A percentile compares a stretch with the other conserved stretches of the same genome.
Conservation (phyloP, 495 filamentous ascomycete genomes). For the Parathielavia hyrcaniae region DNA sequence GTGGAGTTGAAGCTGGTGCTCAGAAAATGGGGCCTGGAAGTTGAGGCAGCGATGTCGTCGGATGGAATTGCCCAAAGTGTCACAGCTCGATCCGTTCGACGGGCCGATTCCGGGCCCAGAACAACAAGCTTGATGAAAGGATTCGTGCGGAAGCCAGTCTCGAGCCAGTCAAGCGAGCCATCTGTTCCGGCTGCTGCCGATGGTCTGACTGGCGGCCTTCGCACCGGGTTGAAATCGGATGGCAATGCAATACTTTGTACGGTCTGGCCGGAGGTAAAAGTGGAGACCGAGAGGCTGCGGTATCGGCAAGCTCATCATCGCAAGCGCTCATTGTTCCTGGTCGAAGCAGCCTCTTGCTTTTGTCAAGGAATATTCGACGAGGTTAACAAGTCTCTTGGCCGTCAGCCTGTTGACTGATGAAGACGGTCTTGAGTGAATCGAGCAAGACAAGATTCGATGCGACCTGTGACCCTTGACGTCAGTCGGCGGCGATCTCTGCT, state of each 20-base stretch:
- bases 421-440: no score
- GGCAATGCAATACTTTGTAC: no score
- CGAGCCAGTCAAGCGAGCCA: slow-evolving; percentile 3
- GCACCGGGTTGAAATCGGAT: slow-evolving; percentile 2
- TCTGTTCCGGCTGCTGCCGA: slow-evolving; percentile 14
- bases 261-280: no score
- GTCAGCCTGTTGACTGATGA: no score
- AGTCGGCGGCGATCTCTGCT: no score
- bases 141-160: neutral
- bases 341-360: no score
- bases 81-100: neutral
- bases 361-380: no score
- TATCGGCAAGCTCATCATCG: neutral
- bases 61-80: neutral
- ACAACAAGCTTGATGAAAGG: slow-evolving; percentile 2
- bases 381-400: no score
- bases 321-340: no score
- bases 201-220: neutral
- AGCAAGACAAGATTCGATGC: no score
- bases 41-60: slow-evolving; percentile 11
- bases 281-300: neutral
- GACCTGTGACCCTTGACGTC: no score
- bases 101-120: slow-evolving; percentile 11
- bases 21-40: neutral
- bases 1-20: neutral